A percentile compares a stretch with the other conserved stretches of the same genome.
Evolutionary conservation across 768 basidiomycete genomes (phyloP).

Genomic region (Pleurotus sapidus): DNA sequence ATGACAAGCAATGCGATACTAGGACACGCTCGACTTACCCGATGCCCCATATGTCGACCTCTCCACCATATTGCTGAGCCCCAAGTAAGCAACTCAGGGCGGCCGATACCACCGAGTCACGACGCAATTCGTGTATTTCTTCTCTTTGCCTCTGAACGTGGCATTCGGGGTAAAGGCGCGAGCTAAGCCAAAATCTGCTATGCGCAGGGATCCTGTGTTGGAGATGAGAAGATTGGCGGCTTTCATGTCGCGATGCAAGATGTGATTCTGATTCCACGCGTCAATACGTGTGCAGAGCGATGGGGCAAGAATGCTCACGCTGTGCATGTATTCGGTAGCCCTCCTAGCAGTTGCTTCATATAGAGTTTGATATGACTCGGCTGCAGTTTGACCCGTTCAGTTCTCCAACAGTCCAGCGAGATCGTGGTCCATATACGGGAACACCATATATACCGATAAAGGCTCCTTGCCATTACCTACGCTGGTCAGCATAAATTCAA

Average conservation of each 20-base stretch:
- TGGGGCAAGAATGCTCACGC: constrained; percentile 48
- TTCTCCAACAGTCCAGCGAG: constrained; percentile 93
- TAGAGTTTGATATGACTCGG: constrained; percentile 92
- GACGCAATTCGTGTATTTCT: constrained; percentile 93
- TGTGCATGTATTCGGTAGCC: constrained; percentile 96
- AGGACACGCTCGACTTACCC: constrained; percentile 52
- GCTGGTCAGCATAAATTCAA: neutral
- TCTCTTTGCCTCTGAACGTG: constrained; percentile 45
- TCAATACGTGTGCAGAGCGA: constrained; percentile 9
- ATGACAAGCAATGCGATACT: neutral
- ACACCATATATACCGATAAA: constrained; percentile 95
- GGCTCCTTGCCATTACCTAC: constrained; percentile 67
- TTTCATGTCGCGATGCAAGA: constrained; percentile 98
- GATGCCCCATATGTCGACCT: constrained; percentile 97
- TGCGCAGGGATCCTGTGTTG: constrained; percentile 75
- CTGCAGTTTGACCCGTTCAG: constrained; percentile 76
- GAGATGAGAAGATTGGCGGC: constrained; percentile 95
- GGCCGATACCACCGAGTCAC: constrained; percentile 95
- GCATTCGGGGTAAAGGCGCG: constrained; percentile 65
- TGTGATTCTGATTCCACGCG: constrained; percentile 70
- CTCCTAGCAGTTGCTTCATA: constrained; percentile 93
- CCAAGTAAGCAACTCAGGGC: constrained; percentile 90
- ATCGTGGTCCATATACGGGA: constrained; percentile 99
- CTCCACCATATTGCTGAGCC: constrained; percentile 85
- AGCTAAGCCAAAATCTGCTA: constrained; percentile 97